Conservation (phyloP, 2,329 filamentous ascomycete species). For the Penicillium verrucosum region DNA sequence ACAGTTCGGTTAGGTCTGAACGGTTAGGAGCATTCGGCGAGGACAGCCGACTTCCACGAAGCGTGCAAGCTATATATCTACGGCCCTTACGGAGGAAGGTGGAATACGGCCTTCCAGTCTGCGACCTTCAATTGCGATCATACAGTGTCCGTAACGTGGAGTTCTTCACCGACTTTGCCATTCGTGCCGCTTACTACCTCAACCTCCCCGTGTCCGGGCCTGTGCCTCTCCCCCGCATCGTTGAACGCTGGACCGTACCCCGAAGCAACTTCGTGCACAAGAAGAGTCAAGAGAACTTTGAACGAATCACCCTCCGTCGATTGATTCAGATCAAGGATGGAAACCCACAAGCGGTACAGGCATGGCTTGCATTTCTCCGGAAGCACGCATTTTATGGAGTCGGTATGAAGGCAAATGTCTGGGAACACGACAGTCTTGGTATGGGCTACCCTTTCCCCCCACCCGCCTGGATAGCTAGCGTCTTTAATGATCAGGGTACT, state of each 20-base stretch:
- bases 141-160: conserved; percentile 87
- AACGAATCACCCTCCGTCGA: conserved; percentile 79
- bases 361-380: conserved; percentile 88
- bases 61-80: conserved; percentile 81
- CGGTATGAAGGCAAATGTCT: conserved; percentile 98
- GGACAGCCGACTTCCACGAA: conserved; percentile 64
- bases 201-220: conserved; percentile 82
- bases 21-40: conserved; percentile 34
- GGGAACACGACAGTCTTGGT: conserved; percentile 77
- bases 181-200: conserved; percentile 92
- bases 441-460: conserved; percentile 30
- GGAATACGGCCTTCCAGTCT: conserved; percentile 74
- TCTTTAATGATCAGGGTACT: conserved; percentile 2
- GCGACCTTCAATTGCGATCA: conserved; percentile 88
- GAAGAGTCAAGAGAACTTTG: conserved; percentile 97
- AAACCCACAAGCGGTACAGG: conserved; percentile 78
- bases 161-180: conserved; percentile 90
- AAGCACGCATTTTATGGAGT: conserved; percentile 95
- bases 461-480: background rate
- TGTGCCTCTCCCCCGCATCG: conserved; percentile 78
- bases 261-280: conserved; percentile 89
- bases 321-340: conserved; percentile 92
- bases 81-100: conserved; percentile 74
- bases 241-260: conserved; percentile 92
- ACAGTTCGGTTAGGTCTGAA: conserved; percentile 30